Base-by-base conservation (phyloP, 176 grass and related monocot species). In the Oryza brachyantha region DNA sequence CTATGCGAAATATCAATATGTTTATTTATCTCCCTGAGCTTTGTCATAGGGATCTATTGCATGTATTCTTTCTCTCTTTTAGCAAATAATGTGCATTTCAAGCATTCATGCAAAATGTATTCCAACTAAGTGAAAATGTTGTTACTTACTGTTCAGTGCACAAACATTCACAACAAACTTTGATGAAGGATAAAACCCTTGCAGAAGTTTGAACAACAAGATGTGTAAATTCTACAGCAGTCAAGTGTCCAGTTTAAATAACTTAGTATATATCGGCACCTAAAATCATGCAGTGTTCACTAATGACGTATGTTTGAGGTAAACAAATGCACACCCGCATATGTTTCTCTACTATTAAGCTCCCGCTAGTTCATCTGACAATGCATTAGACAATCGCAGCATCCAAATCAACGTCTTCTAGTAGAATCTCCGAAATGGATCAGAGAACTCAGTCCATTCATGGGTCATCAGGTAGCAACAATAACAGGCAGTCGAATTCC, bases 371-470 rank as follows among this genome's bases (percentile, higher is more conserved):
- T 58, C 73, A 72, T 82, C 14, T 68, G 29, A 21, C 25, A 40
- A 69, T 57, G 32, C 62, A 39, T 57, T 7, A 27, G 75, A 22
- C 40, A 48, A 48, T 41, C 5, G 62, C 61, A 69, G 8, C 17
- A 52, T 75, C 68, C 70, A 55, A 41, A 64, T 35, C 16, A 62
- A 32, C 21, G 7, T 13, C 39, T 64, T 61, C 63, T 52, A 55
- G 61, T n/a, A 25, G 57, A 74, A 68, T 50, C 64, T 50, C 54
- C 42, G 10, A 72, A 58, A 75, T 3, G 35, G 19, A 76, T 35
- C 55, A 75, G 26, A 70, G 34, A 76, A 61, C n/a, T 58, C 70
- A 58, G 13, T 9, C 10, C 54, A 80, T 75, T 75, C 32, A 79
- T 63, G 17, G 17, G 2, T 52, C 46, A 52, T 52, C 45, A 19